Evolutionary conservation across 2,329 filamentous ascomycete species (phyloP).

Genomic region (Didymella sp.): DNA sequence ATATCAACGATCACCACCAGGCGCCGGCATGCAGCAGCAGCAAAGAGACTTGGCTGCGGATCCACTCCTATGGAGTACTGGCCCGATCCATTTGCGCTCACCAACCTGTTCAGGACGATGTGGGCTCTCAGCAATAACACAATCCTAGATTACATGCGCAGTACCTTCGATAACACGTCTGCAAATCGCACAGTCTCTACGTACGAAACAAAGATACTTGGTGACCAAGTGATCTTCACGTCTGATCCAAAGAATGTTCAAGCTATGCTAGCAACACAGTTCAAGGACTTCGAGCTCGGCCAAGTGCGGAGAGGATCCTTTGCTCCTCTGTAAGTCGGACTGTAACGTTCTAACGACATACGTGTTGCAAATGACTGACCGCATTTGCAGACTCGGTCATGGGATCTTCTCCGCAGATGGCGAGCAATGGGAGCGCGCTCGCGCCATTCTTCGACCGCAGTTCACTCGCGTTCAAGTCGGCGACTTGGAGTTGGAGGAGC

Average conservation of each 20-base stretch:
- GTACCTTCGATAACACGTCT: constrained; percentile 2
- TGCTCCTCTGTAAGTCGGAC: constrained; percentile 11
- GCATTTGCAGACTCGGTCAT: constrained; percentile 1
- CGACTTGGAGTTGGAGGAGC: constrained; percentile 47
- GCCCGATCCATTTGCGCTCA: constrained; percentile 5
- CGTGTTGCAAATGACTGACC: background rate
- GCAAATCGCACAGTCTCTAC: background rate
- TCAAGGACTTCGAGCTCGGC: constrained; percentile 47
- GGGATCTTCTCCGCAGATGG: constrained; percentile 43
- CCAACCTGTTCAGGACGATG: constrained; percentile 4
- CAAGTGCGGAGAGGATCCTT: constrained; percentile 7
- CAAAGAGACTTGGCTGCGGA: constrained; percentile 3
- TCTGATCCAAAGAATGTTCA: constrained; percentile 55
- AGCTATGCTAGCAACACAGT: constrained; percentile 50
- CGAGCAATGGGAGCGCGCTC: constrained; percentile 46
- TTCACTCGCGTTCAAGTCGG: constrained; percentile 47
- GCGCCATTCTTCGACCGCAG: constrained; percentile 48
- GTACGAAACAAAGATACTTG: constrained; percentile 5
- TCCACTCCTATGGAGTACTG: constrained; percentile 1
- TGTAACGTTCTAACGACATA: too few species aligned
- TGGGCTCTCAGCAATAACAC: constrained; percentile 4
- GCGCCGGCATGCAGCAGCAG: constrained; percentile 3
- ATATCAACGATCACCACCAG: constrained; percentile 4
- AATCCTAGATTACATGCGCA: constrained; percentile 2
- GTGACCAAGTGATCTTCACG: constrained; percentile 32